Evolutionary conservation across 495 filamentous ascomycete genomes (phyloP), one percentile per base, ranked within the genome.

Genomic region (Penicillium taxi): DNA sequence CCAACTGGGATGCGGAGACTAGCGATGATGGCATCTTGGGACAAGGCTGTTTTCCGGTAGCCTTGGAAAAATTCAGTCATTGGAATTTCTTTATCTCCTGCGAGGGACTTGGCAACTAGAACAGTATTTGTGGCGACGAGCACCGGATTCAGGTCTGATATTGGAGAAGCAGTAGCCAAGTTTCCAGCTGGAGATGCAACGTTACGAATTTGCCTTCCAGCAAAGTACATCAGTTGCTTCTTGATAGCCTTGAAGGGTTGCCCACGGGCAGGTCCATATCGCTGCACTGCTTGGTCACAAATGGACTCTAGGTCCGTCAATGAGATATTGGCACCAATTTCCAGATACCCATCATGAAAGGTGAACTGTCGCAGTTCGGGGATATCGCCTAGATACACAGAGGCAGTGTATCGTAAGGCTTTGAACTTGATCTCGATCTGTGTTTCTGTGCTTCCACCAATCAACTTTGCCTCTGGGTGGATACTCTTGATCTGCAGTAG

Each of bases 361-460:
- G 70, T 72, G 56, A 82, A 96, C 40, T 84, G 71, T 16, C 84
- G 67, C 28, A 98, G 64, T 60, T 96, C 91, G 1, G 84, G 66
- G 45, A 98, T 95, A 52, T 98, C 91, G 17, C 88, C 88, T 9
- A 96, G 79, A 53, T 82, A 96, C 1, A 98, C 89, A 0, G 87
- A 96, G 5, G 81, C 77, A 8, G 78, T 75, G 56, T 95, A 98
- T 48, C 86, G 78, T 75, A 93, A 78, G 2, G 78, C 86, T 67
- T 98, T 96, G 72, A 98, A 98, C 55, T 95, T 96, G 61, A 94
- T 81, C 59, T 98, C 91, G 35, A 98, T 96, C 57, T 96, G 91
- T 0, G 90, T 96, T 61, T 98, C 91, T 3, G 86, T 94, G 55
- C 86, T 94, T 26, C 91, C 91, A 17, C 89, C 90, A 42, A 98